Percentiles rank a stretch among this genome's conserved stretches.
These are phyloP conservation scores for Gamarada debralockiae DNA, from an alignment of 495 filamentous ascomycete genomes.

Conservation along the genomic window DNA sequence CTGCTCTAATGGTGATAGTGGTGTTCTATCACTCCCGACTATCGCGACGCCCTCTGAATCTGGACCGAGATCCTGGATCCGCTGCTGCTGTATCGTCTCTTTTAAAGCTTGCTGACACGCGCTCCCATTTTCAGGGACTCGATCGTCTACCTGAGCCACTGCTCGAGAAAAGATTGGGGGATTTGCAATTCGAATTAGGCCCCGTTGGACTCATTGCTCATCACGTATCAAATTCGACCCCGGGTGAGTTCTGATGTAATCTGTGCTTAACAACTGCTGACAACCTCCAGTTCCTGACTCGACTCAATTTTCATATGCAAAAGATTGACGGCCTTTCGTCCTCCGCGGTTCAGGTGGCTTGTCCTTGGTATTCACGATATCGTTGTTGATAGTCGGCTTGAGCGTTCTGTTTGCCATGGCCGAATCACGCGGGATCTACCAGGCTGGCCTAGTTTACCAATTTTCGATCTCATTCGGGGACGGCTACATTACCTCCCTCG, in stretches of 20 bases:
- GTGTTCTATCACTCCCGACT: slow-evolving; percentile 17
- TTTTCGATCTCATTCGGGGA: slow-evolving; percentile 25
- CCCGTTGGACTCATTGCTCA: too few relatives aligned
- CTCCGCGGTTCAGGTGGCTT: slow-evolving; percentile 24
- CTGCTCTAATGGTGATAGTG: slow-evolving; percentile 7
- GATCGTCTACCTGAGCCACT: background rate
- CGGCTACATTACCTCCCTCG: slow-evolving; percentile 24
- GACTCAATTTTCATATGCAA: too few relatives aligned
- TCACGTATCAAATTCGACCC: too few relatives aligned
- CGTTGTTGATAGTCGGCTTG: slow-evolving; percentile 18
- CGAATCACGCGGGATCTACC: slow-evolving; percentile 23
- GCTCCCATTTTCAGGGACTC: slow-evolving; percentile 9
- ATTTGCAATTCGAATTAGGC: too few relatives aligned
- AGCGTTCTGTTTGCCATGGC: slow-evolving; percentile 29
- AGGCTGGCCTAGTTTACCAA: slow-evolving; percentile 31
- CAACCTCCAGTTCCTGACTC: too few relatives aligned
- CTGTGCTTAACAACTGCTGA: too few relatives aligned
- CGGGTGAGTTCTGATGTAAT: too few relatives aligned
- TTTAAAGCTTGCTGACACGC: slow-evolving; percentile 11
- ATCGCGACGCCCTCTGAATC: slow-evolving; percentile 19
- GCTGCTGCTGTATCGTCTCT: slow-evolving; percentile 18
- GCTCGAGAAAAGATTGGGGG: too few relatives aligned
- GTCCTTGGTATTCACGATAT: slow-evolving; percentile 16
- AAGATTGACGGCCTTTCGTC: slow-evolving; percentile 8
- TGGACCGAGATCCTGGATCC: slow-evolving; percentile 19